Base-by-base conservation (phyloP, 805 yeast genomes). In the Zygosaccharomyces kombuchaensis region DNA sequence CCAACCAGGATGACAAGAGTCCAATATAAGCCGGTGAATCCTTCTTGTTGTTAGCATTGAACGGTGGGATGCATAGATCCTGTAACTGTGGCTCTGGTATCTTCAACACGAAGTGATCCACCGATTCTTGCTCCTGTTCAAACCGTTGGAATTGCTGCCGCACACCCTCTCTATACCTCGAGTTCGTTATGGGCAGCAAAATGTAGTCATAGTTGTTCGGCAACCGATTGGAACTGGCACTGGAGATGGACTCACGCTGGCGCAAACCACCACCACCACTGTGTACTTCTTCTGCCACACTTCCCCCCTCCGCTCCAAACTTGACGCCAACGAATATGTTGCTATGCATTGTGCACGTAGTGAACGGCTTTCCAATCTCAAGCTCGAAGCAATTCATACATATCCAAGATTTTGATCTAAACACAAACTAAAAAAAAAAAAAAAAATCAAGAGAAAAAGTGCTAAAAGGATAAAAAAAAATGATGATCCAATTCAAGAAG, bases 1-100 rank as follows among this genome's bases (percentile, higher is more conserved):
- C 87, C n/a, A 81, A 68, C 87, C 88, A 83, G 2, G 84, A 78
- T 0, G 87, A 75, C 2, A 82, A 60, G 25, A 82, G 55, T 0
- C 86, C 87, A 19, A 83, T 73, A 25, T 6, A 78, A 62, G 51
- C 64, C 4, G 57, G 50, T 9, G 53, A 17, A 12, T 52, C 48
- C 14, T 44, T 45, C 12, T 40, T 47, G 19, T 34, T 22, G 17
- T 30, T 32, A 10, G 31, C 26, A 7, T 50, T 43, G 26, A 59
- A 59, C 1, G 69, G 69, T 1, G 66, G 59, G 19, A 65, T 56
- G n/a, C 57, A 54, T 4, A 65, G 49, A 39, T 65, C 69, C 43
- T 62, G 66, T 34, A 65, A 45, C 38, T 65, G 66, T 2, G 67
- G 67, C 35, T 59, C 62, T 2, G 62, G 56, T 6, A 59, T 52